Base-by-base conservation (phyloP, 1,284 basidiomycete genomes). In the Marasmius oreades region DNA sequence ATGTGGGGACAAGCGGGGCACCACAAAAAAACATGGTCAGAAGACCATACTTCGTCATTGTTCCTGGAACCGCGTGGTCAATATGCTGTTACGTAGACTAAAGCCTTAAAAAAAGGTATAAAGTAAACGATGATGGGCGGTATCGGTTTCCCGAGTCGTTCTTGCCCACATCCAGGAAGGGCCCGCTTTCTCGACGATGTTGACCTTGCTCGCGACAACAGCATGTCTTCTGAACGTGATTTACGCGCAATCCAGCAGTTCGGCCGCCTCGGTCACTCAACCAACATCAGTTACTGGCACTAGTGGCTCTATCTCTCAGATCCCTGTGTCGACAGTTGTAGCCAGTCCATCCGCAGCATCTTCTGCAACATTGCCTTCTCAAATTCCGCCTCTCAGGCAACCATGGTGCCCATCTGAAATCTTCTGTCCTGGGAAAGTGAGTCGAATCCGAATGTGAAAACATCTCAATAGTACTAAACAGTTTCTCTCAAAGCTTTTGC, bases 351-450 rank as follows among this genome's bases (percentile, higher is more conserved):
- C 86, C 0, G 82, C 72, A 0, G 64, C 88, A 3, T 70, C 84
- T 31, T 72, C 74, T 47, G 71, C 78, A 16, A 59, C 74, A 18
- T 69, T 95, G 20, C 86, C 88, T 2, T 86, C 88, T 1, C 89
- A 93, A 65, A 82, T 74, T 5, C 68, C 81, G 1, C 90, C 92
- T 10, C 88, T 90, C 0, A 74, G 73, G 37, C 93, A 95, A 69
- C 70, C 79, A 37, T 89, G 90, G 88, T 91, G 88, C 67, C 84
- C 87, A 2, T 89, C 90, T 58, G 74, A 88, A 53, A 90, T 93
- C 33, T 95, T 90, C 72, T 95, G 93, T 69, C 80, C 92, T 0
- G 92, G 91, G 23, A 59, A 77, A 48, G 92, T 92, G 66, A 61
- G 87, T 78, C n/a, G n/a, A n/a, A n/a, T 36, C 23, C 16, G 36